Percentiles rank a stretch among this genome's conserved stretches.
Conservation (phyloP, 2,329 filamentous ascomycete species). For the Beauveria caledonica region DNA sequence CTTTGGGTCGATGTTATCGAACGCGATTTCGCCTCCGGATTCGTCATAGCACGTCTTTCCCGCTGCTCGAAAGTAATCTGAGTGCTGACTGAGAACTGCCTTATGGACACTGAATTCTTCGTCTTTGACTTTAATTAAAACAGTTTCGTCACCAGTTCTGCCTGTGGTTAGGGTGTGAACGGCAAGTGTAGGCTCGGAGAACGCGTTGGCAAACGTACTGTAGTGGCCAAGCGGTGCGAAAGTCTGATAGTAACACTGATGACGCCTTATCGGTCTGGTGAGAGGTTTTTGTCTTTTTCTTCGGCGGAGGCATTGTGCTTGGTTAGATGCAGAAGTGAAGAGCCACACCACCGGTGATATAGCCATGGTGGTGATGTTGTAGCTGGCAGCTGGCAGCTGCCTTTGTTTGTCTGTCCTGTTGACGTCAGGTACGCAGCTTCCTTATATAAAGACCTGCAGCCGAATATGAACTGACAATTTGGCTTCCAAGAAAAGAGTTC, state of each 20-base stretch:
- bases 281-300: constrained; percentile 18
- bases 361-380: not conserved
- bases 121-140: constrained; percentile 22
- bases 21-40: constrained; percentile 19
- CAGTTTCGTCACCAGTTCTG: constrained; percentile 22
- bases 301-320: constrained; percentile 18
- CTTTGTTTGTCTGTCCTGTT: too few species aligned
- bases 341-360: not conserved
- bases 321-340: constrained; percentile 7
- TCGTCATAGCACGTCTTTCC: constrained; percentile 22
- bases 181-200: not conserved
- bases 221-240: constrained; percentile 26
- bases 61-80: constrained; percentile 27
- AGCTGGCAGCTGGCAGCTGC: constrained; percentile 8
- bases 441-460: not conserved
- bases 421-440: not conserved
- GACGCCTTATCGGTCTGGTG: constrained; percentile 14
- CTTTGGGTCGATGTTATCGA: constrained; percentile 25
- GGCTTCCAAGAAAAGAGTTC: not conserved
- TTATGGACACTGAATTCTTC: constrained; percentile 24
- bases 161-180: not conserved
- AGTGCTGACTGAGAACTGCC: constrained; percentile 23
- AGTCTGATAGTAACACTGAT: constrained; percentile 23
- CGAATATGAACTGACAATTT: not conserved
- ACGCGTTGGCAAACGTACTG: constrained; percentile 20